Conservation (phyloP, 306 rosid species). For the Spatholobus suberectus region DNA sequence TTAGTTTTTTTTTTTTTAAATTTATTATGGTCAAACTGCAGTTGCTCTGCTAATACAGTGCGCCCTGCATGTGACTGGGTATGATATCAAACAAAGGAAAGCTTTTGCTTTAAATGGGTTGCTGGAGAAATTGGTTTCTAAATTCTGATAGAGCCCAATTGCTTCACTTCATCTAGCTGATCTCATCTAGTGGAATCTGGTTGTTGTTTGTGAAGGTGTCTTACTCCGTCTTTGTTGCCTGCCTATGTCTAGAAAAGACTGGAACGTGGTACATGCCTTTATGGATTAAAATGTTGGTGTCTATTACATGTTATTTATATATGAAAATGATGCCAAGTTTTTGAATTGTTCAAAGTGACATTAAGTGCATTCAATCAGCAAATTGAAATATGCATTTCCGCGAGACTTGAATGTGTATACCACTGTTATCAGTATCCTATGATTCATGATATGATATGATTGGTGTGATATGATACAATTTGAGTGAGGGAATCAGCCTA, state of each 20-base stretch:
- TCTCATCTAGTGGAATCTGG: background rate
- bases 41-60: constrained; percentile 17
- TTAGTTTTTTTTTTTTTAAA: background rate
- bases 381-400: constrained; percentile 20
- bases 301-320: constrained; percentile 7
- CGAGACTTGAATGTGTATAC: background rate
- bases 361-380: background rate
- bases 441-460: background rate
- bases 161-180: background rate
- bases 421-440: background rate
- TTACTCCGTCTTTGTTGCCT: background rate
- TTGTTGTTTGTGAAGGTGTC: constrained; percentile 7
- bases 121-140: background rate
- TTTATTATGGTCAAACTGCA: background rate
- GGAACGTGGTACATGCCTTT: background rate
- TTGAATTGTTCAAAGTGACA: constrained; percentile 5
- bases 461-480: background rate
- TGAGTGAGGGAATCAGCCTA: too few relatives aligned
- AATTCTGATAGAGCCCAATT: background rate
- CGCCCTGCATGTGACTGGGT: constrained; percentile 7
- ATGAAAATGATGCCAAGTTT: background rate
- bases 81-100: background rate
- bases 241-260: background rate
- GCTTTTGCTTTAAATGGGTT: background rate
- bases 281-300: background rate